Base-by-base conservation (phyloP, 1,284 basidiomycete genomes). In the Sutorius eximius region DNA sequence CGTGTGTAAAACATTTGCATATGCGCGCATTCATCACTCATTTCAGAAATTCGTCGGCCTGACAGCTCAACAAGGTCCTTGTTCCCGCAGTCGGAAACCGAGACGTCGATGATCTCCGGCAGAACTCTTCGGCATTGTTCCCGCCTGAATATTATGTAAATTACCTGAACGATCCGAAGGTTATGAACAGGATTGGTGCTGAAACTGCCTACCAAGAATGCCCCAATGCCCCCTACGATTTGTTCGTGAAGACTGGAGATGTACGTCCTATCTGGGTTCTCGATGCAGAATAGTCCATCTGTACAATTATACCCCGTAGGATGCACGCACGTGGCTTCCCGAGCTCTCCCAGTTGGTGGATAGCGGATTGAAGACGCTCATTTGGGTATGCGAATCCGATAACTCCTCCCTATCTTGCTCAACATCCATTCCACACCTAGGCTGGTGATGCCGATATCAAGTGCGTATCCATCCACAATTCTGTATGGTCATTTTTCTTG, bases 371-470 rank as follows among this genome's bases (percentile, higher is more conserved):
- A 82, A 80, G 65, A 76, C 80, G 22, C 71, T 86, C 9, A 79
- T 85, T 42, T 85, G 84, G 84, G 84, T 83, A 63, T 27, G 76
- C 55, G 16, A 34, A 12, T 13, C 6, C 8, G 15, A 20, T 8
- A 13, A 40, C 22, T 4, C 1, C 13, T 5, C 3, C 5, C 5
- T 40, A 24, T 44, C 11, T 18, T 24, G 11, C 45, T 56, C 15
- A 54, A 36, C 36, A 1, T 32, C 18, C 18, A 20, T 52, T 34
- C n/a, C 12, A 27, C 27, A 1, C 29, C 41, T 11, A 86, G 83
- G 82, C 82, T 40, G 85, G 84, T 15, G 84, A 86, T 59, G 77
- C 82, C 40, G 84, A 86, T 61, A 84, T 86, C 63, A 82, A 78
- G 83, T 85, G 52, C 47, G 73, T 65, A 5, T 43, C 0, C 6